phyloP scores from a whole-genome alignment of 306 rosid species.

The Prunus salicina region DNA sequence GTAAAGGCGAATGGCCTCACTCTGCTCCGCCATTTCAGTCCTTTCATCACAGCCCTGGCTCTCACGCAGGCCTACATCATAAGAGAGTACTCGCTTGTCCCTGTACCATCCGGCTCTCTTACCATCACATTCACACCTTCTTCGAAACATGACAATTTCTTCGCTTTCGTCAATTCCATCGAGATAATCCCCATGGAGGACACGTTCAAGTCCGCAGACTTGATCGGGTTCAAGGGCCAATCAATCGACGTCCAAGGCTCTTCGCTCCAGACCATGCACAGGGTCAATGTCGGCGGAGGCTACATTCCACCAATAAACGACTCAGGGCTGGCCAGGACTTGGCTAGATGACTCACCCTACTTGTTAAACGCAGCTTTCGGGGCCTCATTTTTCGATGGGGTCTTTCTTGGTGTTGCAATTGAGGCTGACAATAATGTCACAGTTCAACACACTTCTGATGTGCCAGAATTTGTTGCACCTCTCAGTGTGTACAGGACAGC shows the following conservation, averaged over 20 bases:
- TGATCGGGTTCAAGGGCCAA: conserved; percentile 21
- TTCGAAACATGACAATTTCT: neutral
- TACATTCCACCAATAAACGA: conserved; percentile 26
- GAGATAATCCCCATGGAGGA: conserved; percentile 41
- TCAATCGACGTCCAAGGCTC: conserved; percentile 13
- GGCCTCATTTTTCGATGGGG: neutral
- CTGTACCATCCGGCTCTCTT: conserved; percentile 26
- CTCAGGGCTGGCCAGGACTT: conserved; percentile 28
- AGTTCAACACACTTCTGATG: conserved; percentile 14
- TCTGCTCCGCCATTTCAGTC: conserved; percentile 43
- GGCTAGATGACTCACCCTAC: conserved; percentile 38
- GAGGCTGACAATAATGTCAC: conserved; percentile 19
- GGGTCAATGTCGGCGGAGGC: conserved; percentile 42
- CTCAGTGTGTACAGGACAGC: conserved; percentile 30
- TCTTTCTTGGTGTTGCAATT: conserved; percentile 11
- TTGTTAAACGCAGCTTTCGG: neutral
- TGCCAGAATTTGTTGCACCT: conserved; percentile 36
- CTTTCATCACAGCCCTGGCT: conserved; percentile 24
- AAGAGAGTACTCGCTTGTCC: conserved; percentile 33
- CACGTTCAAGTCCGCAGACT: conserved; percentile 11
- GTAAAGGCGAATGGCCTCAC: conserved; percentile 31
- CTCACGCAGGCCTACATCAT: conserved; percentile 41
- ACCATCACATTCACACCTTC: conserved; percentile 36
- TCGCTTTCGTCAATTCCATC: conserved; percentile 42
- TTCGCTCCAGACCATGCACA: conserved; percentile 33